These are phyloP conservation scores for Mycena galericulata DNA, from an alignment of 768 basidiomycete species.

Conservation along the genomic window DNA sequence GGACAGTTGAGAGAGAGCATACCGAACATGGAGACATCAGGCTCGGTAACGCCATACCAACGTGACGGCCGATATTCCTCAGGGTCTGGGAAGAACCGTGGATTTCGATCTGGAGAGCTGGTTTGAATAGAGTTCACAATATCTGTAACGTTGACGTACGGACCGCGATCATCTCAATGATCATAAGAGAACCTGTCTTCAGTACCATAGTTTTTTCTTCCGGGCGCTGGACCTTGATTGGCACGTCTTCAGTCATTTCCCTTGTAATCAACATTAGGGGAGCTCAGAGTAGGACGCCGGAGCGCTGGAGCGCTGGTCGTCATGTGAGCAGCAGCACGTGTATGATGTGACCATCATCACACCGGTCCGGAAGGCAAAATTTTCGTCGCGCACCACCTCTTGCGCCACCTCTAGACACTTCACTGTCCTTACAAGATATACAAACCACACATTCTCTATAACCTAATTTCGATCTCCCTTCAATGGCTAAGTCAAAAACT, in stretches of 20 bases:
- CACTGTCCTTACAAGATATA: too few relatives aligned
- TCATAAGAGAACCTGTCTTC: background rate
- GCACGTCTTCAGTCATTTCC: background rate
- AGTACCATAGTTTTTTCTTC: background rate
- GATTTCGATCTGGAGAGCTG: slow-evolving; percentile 43
- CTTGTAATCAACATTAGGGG: background rate
- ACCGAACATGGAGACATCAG: slow-evolving; percentile 41
- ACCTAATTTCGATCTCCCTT: too few relatives aligned
- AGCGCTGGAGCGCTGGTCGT: too few relatives aligned
- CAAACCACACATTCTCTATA: too few relatives aligned
- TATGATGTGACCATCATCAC: too few relatives aligned
- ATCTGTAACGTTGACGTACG: background rate
- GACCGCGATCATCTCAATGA: background rate
- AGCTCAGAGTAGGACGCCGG: too few relatives aligned
- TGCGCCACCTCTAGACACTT: too few relatives aligned
- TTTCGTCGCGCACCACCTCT: too few relatives aligned
- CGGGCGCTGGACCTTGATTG: background rate
- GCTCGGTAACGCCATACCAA: slow-evolving; percentile 44
- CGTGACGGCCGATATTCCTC: slow-evolving; percentile 46
- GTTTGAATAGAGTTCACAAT: background rate
- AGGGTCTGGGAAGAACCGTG: slow-evolving; percentile 45
- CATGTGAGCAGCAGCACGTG: too few relatives aligned
- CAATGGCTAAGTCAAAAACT: too few relatives aligned
- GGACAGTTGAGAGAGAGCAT: slow-evolving; percentile 4
- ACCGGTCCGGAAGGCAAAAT: too few relatives aligned